A percentile compares a stretch with the other conserved stretches of the same genome.
Conservation (phyloP, 805 yeast genomes). For the Wickerhamiella lipophila region DNA sequence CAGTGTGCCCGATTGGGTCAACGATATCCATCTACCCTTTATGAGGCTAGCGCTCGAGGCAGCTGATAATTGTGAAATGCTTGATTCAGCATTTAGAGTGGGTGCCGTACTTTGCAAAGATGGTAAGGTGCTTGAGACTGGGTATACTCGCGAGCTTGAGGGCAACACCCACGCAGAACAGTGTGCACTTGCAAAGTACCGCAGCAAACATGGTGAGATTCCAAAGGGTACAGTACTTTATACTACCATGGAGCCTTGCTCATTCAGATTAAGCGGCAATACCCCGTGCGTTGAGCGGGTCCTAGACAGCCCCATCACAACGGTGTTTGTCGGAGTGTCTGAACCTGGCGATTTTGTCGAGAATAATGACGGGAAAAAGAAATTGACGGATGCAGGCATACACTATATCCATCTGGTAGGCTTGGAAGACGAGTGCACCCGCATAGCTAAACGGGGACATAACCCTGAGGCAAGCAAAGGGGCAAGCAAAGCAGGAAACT, state of each 20-base stretch:
- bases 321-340: conserved; percentile 81
- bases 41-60: conserved; percentile 69
- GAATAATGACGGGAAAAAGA: conserved; percentile 50
- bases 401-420: conserved; percentile 77
- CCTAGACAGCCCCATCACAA: conserved; percentile 42
- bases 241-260: conserved; percentile 97
- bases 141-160: conserved; percentile 78
- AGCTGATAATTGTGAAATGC: conserved; percentile 69
- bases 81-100: conserved; percentile 82
- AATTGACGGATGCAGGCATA: conserved; percentile 44
- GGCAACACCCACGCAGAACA: conserved; percentile 98
- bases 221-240: conserved; percentile 73
- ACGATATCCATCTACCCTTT: conserved; percentile 40
- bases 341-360: conserved; percentile 87
- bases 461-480: no score
- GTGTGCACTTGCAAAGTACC: conserved; percentile 74
- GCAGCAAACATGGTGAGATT: conserved; percentile 31
- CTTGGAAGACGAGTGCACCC: conserved; percentile 54
- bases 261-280: conserved; percentile 78
- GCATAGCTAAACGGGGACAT: conserved; percentile 69
- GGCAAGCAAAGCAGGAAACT: no score
- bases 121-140: conserved; percentile 54
- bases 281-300: conserved; percentile 78
- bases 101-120: conserved; percentile 74
- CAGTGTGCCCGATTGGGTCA: conserved; percentile 73